Percentiles rank a stretch among this genome's conserved stretches.
phyloP scores from a whole-genome alignment of 148 eudicot genomes.

The Linanthus parryae region DNA sequence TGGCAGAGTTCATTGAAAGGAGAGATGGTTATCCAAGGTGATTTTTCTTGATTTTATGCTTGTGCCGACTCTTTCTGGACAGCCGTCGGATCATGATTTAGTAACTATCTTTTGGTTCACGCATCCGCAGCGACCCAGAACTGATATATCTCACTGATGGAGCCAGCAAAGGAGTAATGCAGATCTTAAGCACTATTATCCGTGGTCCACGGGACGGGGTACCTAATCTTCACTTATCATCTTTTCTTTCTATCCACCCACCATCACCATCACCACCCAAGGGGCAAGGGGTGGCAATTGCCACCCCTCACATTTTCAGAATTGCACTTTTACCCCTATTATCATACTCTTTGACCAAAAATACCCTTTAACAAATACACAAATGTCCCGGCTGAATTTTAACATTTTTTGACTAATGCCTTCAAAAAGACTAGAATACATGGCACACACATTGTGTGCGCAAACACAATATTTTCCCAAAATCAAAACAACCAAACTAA shows the following conservation, averaged over 20 bases:
- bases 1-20: constrained; percentile 84
- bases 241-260: background rate
- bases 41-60: constrained; percentile 16
- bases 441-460: too few relatives aligned
- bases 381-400: too few relatives aligned
- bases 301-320: too few relatives aligned
- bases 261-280: background rate
- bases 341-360: too few relatives aligned
- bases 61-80: background rate
- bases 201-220: constrained; percentile 82
- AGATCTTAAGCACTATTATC: constrained; percentile 68
- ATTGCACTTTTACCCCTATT: too few relatives aligned
- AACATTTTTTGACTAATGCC: too few relatives aligned
- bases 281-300: too few relatives aligned
- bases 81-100: background rate
- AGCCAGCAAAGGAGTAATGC: constrained; percentile 99
- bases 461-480: too few relatives aligned
- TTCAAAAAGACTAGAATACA: too few relatives aligned
- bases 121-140: constrained; percentile 73
- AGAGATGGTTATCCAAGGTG: constrained; percentile 99
- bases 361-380: too few relatives aligned
- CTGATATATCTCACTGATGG: constrained; percentile 96
- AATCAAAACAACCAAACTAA: too few relatives aligned
- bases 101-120: background rate
- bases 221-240: constrained; percentile 11